Evolutionary conservation across 2,329 filamentous ascomycete genomes (phyloP).

Genomic region (Talaromyces sp.): DNA sequence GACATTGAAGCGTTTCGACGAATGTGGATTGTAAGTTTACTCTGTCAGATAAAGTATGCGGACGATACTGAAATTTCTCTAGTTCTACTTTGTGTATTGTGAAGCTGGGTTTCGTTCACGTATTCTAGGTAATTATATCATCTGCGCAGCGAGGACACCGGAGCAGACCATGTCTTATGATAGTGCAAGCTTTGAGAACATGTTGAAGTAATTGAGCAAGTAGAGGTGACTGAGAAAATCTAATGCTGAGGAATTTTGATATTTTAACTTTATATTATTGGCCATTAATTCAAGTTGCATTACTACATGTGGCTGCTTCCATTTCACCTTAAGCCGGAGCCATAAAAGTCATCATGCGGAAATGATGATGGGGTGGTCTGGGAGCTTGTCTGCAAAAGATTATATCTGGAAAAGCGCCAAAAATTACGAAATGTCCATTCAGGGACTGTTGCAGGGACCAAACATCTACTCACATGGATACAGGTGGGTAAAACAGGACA

Average conservation of each 20-base stretch:
- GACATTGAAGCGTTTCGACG: constrained; percentile 63
- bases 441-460: too few relatives aligned
- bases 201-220: not conserved
- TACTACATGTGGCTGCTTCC: not conserved
- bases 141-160: constrained; percentile 56
- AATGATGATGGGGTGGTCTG: too few relatives aligned
- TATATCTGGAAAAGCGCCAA: too few relatives aligned
- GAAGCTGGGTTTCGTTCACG: constrained; percentile 70
- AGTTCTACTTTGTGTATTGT: constrained; percentile 73
- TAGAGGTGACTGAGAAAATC: not conserved
- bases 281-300: not conserved
- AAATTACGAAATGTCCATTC: too few relatives aligned
- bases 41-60: not conserved
- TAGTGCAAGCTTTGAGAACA: not conserved
- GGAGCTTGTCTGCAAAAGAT: too few relatives aligned
- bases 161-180: constrained; percentile 8
- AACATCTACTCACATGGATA: too few relatives aligned
- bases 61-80: constrained; percentile 8
- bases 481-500: too few relatives aligned
- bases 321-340: too few relatives aligned
- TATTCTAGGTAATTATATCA: constrained; percentile 67
- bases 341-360: too few relatives aligned
- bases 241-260: not conserved
- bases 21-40: constrained; percentile 60
- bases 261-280: not conserved